These are phyloP conservation scores for Arctostaphylos glauca DNA, from an alignment of 148 eudicot genomes.

Conservation along the genomic window DNA sequence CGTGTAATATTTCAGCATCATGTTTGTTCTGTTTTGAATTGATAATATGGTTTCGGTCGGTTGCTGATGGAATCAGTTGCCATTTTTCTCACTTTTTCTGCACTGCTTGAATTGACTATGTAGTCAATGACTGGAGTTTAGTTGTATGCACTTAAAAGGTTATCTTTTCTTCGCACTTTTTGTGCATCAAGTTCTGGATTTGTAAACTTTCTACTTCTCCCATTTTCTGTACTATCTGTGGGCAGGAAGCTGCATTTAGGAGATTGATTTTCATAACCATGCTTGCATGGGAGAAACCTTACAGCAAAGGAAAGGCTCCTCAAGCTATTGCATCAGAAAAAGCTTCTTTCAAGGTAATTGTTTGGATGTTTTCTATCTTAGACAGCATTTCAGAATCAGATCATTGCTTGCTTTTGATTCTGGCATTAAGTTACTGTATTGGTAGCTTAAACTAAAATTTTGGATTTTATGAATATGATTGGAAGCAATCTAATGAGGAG, in stretches of 20 bases:
- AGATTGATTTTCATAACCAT: slow-evolving; percentile 72
- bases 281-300: slow-evolving; percentile 95
- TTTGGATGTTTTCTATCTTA: not conserved
- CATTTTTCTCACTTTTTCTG: not conserved
- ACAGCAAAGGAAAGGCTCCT: slow-evolving; percentile 31
- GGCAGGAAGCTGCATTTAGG: slow-evolving; percentile 79
- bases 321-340: slow-evolving; percentile 39
- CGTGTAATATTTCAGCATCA: slow-evolving; percentile 3
- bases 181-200: not conserved
- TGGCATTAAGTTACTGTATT: not conserved
- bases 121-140: not conserved
- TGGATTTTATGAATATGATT: not conserved
- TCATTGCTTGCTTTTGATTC: not conserved
- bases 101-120: not conserved
- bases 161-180: not conserved
- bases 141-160: not conserved
- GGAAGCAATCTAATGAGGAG: slow-evolving; percentile 4
- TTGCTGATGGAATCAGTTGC: not conserved
- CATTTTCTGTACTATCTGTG: slow-evolving; percentile 12
- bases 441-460: not conserved
- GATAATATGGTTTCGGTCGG: not conserved
- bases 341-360: slow-evolving; percentile 53
- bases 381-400: not conserved
- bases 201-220: slow-evolving; percentile 8
- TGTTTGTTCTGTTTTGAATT: slow-evolving; percentile 1